A percentile compares a stretch with the other conserved stretches of the same genome.
Conservation (phyloP, 306 rosid species). For the Mimosa bimucronata region DNA sequence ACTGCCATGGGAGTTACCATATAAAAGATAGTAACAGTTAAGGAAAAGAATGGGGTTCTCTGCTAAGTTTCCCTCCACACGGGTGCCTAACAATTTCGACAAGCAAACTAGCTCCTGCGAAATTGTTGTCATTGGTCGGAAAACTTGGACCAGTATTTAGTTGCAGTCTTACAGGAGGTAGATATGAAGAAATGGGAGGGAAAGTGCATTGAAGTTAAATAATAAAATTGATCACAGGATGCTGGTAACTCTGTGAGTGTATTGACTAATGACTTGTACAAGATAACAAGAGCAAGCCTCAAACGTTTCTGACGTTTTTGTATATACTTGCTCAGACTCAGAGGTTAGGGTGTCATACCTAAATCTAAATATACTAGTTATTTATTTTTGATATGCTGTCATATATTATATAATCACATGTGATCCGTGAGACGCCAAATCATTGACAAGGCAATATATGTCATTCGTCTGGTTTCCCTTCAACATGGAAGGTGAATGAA, state of each 20-base stretch:
- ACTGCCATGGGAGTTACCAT: not conserved
- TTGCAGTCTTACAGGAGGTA: not conserved
- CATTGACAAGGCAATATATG: not conserved
- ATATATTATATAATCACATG: not conserved
- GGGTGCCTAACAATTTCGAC: not conserved
- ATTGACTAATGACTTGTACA: not conserved
- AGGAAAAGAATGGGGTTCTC: not conserved
- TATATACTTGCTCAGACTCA: not conserved
- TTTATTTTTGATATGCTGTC: not conserved
- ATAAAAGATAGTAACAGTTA: not conserved
- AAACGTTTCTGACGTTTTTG: not conserved
- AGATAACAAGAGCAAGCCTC: not conserved
- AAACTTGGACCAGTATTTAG: not conserved
- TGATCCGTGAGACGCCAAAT: not conserved
- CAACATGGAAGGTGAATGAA: not conserved
- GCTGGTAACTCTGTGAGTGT: not conserved
- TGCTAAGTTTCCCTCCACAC: not conserved
- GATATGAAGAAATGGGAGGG: not conserved
- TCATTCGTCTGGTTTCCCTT: not conserved
- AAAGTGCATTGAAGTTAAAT: not conserved
- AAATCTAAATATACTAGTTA: not conserved
- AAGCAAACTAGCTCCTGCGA: not conserved
- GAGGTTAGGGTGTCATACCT: not conserved
- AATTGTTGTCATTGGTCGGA: not conserved
- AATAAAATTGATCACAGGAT: not conserved